phyloP scores from a whole-genome alignment of 192 early-diverging fungal genomes.

The Mortierella antarctica region DNA sequence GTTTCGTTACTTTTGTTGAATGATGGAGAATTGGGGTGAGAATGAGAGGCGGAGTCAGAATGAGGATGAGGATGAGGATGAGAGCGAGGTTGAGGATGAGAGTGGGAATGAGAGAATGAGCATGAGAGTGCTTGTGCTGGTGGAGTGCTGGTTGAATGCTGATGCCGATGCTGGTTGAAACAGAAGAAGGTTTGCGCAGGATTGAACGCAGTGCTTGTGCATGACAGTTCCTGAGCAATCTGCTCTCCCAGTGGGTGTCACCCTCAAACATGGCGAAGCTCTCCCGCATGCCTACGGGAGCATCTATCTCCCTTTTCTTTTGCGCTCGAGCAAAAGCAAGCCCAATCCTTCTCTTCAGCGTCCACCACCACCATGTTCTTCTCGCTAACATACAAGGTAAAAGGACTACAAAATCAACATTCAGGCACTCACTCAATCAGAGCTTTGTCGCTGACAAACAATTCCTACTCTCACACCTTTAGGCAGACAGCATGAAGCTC shows the following conservation, averaged over 20 bases:
- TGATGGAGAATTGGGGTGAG: neutral
- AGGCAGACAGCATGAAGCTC: neutral
- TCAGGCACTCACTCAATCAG: too few species aligned
- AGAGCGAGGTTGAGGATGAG: neutral
- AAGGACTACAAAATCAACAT: too few species aligned
- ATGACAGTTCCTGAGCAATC: neutral
- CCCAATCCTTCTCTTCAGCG: neutral
- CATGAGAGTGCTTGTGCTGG: neutral
- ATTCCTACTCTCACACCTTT: too few species aligned
- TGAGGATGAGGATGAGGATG: neutral
- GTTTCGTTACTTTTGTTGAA: too few species aligned
- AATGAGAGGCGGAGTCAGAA: neutral
- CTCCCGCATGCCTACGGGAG: neutral
- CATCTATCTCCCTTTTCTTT: too few species aligned
- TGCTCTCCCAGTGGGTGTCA: neutral
- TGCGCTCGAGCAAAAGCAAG: too few species aligned
- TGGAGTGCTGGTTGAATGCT: too few species aligned
- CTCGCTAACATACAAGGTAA: too few species aligned
- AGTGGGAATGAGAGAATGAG: neutral
- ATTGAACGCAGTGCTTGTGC: neutral
- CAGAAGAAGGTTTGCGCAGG: too few species aligned
- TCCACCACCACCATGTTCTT: neutral
- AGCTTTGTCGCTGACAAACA: too few species aligned
- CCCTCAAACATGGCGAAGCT: neutral
- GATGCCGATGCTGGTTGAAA: too few species aligned